Conservation (phyloP, 1,139 yeast species). For the Kodamaea ohmeri region DNA sequence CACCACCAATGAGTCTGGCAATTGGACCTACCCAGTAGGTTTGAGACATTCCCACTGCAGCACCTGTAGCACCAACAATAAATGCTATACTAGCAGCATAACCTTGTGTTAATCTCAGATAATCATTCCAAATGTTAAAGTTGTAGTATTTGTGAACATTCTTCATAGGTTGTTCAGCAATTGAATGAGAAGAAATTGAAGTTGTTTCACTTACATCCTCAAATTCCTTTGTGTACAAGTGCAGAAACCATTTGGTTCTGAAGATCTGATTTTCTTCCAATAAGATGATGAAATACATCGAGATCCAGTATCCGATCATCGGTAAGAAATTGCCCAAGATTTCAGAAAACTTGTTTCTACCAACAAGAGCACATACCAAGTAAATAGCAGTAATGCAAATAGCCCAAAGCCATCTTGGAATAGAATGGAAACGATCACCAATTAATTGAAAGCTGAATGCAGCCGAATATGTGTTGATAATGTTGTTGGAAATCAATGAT, state of each 20-base stretch:
- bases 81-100: constrained; percentile 63
- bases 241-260: constrained; percentile 50
- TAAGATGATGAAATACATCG: constrained; percentile 72
- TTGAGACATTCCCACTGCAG: constrained; percentile 81
- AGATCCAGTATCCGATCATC: constrained; percentile 92
- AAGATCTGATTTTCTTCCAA: constrained; percentile 75
- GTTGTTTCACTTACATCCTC: constrained; percentile 20
- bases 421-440: constrained; percentile 55
- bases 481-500: constrained; percentile 77
- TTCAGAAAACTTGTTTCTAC: constrained; percentile 69
- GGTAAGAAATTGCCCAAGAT: constrained; percentile 88
- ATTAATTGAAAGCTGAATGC: constrained; percentile 77
- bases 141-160: constrained; percentile 42
- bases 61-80: constrained; percentile 66
- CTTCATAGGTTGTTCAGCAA: constrained; percentile 10
- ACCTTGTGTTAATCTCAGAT: constrained; percentile 54
- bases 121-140: constrained; percentile 67
- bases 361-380: constrained; percentile 70
- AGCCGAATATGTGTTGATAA: constrained; percentile 78
- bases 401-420: constrained; percentile 83
- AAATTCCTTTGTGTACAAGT: constrained; percentile 56
- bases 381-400: constrained; percentile 62
- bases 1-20: constrained; percentile 55
- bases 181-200: background rate
- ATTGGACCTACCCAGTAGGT: constrained; percentile 74